A percentile compares a stretch with the other conserved stretches of the same genome.
Evolutionary conservation across 2,329 filamentous ascomycete genomes (phyloP).

Genomic region (Stachybotrys chlorohalonatus): DNA sequence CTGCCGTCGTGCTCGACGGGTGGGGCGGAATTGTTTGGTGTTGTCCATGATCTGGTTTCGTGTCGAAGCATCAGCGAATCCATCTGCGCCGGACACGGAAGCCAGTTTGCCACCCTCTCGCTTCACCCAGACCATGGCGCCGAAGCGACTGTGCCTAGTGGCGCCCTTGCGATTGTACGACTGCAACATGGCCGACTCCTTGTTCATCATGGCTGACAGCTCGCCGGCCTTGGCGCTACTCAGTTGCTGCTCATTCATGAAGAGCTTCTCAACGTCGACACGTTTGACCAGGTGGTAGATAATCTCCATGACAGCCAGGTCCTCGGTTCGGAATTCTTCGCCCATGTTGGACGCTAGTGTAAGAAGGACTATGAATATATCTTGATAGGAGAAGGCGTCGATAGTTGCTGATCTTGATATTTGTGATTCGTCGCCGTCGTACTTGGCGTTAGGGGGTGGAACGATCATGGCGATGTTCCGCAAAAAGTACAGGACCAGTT

Average conservation of each 20-base stretch:
- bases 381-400: constrained; percentile 81
- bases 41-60: constrained; percentile 84
- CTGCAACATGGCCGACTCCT: constrained; percentile 76
- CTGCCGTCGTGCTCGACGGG: constrained; percentile 53
- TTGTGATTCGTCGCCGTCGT: constrained; percentile 82
- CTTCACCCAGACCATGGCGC: constrained; percentile 96
- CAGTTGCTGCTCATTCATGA: constrained; percentile 70
- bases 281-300: constrained; percentile 90
- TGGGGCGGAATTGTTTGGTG: constrained; percentile 82
- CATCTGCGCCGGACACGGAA: constrained; percentile 81
- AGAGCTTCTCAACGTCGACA: constrained; percentile 73
- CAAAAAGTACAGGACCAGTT: constrained; percentile 79
- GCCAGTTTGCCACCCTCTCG: constrained; percentile 75
- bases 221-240: constrained; percentile 62
- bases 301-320: constrained; percentile 82
- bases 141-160: constrained; percentile 86
- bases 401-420: constrained; percentile 82
- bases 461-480: constrained; percentile 83
- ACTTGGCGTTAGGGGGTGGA: constrained; percentile 60
- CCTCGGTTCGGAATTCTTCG: constrained; percentile 84
- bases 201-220: constrained; percentile 63
- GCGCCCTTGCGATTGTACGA: constrained; percentile 70
- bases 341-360: constrained; percentile 88
- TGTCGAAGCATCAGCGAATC: constrained; percentile 61
- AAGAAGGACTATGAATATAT: constrained; percentile 76